A percentile compares a stretch with the other conserved stretches of the same genome.
phyloP scores from a whole-genome alignment of 306 rosid species.

The Cicer arietinum region DNA sequence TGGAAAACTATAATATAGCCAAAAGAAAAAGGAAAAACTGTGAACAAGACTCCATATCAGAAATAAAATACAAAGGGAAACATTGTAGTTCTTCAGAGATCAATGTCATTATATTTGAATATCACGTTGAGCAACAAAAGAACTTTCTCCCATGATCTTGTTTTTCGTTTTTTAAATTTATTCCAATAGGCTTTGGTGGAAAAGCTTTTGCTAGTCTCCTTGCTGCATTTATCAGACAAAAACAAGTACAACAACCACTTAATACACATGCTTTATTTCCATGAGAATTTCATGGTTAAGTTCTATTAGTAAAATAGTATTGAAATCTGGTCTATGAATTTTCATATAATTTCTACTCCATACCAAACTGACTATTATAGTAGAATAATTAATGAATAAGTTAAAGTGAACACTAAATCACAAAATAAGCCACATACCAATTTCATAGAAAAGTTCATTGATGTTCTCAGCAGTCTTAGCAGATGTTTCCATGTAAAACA shows the following conservation, averaged over 20 bases:
- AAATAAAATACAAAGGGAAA: conserved; percentile 21
- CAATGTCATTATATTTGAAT: conserved; percentile 30
- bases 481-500: conserved; percentile 87
- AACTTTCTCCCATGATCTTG: conserved; percentile 50
- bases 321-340: conserved; percentile 14
- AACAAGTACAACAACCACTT: conserved; percentile 27
- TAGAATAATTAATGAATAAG: background rate
- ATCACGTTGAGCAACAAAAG: conserved; percentile 66
- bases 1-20: background rate
- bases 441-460: conserved; percentile 83
- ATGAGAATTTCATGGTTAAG: background rate
- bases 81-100: conserved; percentile 14
- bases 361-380: conserved; percentile 12
- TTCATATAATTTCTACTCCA: conserved; percentile 18
- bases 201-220: conserved; percentile 66
- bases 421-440: conserved; percentile 54
- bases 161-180: conserved; percentile 54
- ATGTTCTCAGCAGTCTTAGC: conserved; percentile 79
- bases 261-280: conserved; percentile 20
- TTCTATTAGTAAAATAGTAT: background rate
- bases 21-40: background rate
- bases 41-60: conserved; percentile 26
- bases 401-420: background rate
- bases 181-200: conserved; percentile 56
- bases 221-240: conserved; percentile 54